These are phyloP conservation scores for Saturnispora diversa DNA, from an alignment of 805 yeast species.

Conservation along the genomic window DNA sequence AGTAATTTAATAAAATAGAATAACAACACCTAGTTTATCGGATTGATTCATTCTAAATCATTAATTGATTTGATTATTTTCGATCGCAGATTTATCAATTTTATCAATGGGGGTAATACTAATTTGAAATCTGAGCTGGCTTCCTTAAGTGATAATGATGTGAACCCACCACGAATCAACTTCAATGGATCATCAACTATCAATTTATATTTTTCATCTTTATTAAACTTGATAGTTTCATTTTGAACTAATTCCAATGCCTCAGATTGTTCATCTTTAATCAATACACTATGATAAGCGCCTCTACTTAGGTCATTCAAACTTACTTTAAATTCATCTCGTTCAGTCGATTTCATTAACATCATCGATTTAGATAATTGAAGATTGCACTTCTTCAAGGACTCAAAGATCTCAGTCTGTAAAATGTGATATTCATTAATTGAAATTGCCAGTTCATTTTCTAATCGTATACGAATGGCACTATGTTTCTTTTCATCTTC, in stretches of 20 bases:
- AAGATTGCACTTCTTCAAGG: background rate
- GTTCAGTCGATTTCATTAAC: conserved; percentile 12
- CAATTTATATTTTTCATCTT: conserved; percentile 8
- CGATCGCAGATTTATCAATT: conserved; percentile 13
- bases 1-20: conserved; percentile 5
- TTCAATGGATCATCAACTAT: conserved; percentile 17
- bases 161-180: conserved; percentile 25
- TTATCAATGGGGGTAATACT: conserved; percentile 11
- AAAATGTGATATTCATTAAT: conserved; percentile 1
- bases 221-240: conserved; percentile 11
- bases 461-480: conserved; percentile 2
- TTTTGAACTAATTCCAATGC: conserved; percentile 3
- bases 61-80: conserved; percentile 6
- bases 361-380: conserved; percentile 4
- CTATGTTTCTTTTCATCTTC: conserved; percentile 15
- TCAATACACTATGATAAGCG: conserved; percentile 7
- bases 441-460: conserved; percentile 3
- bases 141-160: conserved; percentile 17
- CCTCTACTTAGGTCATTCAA: conserved; percentile 7
- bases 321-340: conserved; percentile 13
- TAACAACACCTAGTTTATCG: background rate
- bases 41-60: no score
- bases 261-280: conserved; percentile 15
- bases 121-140: conserved; percentile 16
- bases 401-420: background rate